A percentile compares a stretch with the other conserved stretches of the same genome.
Evolutionary conservation across 1,139 yeast genomes (phyloP).

Genomic region (Taphrina wiesneri): DNA sequence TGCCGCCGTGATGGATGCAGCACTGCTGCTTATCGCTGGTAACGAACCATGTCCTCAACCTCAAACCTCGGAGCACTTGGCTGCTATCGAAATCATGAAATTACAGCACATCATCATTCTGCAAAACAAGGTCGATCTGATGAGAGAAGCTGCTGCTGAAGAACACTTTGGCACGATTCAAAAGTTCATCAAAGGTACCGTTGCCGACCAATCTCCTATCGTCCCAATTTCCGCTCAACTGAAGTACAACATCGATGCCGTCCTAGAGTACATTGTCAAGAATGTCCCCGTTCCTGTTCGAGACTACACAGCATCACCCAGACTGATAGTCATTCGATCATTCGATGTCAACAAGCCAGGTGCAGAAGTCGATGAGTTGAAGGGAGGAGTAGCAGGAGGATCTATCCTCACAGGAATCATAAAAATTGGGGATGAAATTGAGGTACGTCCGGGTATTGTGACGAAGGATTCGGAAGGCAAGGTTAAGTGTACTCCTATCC

Average conservation of each 20-base stretch:
- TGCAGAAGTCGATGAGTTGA: slow-evolving; percentile 91
- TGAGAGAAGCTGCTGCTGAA: slow-evolving; percentile 94
- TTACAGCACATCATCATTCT: slow-evolving; percentile 92
- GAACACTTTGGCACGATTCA: slow-evolving; percentile 93
- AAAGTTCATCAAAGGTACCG: slow-evolving; percentile 80
- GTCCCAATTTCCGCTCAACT: slow-evolving; percentile 99
- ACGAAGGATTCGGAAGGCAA: slow-evolving; percentile 82
- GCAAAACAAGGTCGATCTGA: slow-evolving; percentile 97
- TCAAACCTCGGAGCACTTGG: slow-evolving; percentile 98
- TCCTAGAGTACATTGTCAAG: slow-evolving; percentile 91
- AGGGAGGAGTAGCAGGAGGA: slow-evolving; percentile 99
- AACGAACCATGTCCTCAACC: slow-evolving; percentile 99
- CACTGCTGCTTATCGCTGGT: slow-evolving; percentile 91
- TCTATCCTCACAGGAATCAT: slow-evolving; percentile 95
- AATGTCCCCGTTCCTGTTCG: slow-evolving; percentile 95
- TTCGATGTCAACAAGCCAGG: slow-evolving; percentile 99
- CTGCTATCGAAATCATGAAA: slow-evolving; percentile 99
- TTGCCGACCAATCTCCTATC: slow-evolving; percentile 98
- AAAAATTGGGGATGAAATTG: slow-evolving; percentile 96
- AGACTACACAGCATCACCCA: slow-evolving; percentile 90
- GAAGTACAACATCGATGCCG: slow-evolving; percentile 97
- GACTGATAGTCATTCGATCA: slow-evolving; percentile 95
- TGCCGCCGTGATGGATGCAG: slow-evolving; percentile 99
- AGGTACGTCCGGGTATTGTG: slow-evolving; percentile 97
- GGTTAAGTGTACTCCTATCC: slow-evolving; percentile 93